These are phyloP conservation scores for Trichaptum fuscoviolaceum DNA, from an alignment of 768 basidiomycete species.

Conservation along the genomic window DNA sequence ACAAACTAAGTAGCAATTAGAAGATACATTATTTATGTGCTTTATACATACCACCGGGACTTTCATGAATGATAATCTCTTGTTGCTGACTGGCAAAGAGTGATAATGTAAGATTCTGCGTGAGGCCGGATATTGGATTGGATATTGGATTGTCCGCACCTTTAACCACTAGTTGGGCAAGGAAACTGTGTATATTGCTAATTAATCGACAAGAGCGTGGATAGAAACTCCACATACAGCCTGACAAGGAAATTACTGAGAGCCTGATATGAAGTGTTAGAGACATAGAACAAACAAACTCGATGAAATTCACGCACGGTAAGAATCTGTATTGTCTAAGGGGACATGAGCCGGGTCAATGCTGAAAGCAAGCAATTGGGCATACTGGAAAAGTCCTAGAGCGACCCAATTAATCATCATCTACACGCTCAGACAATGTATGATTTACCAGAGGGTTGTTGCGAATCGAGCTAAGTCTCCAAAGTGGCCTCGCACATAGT, in stretches of 20 bases:
- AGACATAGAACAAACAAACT: neutral
- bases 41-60: neutral
- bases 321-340: neutral
- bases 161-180: neutral
- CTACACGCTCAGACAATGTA: neutral
- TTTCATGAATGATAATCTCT: slow-evolving; percentile 1
- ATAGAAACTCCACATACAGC: neutral
- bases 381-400: neutral
- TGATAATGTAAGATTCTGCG: neutral
- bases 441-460: neutral
- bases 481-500: neutral
- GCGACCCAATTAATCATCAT: neutral
- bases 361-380: neutral
- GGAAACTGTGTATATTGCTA: neutral
- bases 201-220: neutral
- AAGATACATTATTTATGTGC: no score
- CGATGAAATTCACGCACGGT: neutral
- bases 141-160: neutral
- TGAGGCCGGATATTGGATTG: neutral
- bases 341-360: neutral
- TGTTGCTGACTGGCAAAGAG: neutral
- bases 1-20: neutral
- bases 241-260: neutral
- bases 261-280: neutral
- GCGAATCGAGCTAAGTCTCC: neutral